A percentile compares a stretch with the other conserved stretches of the same genome.
Evolutionary conservation across 2,329 filamentous ascomycete genomes (phyloP).

Genomic region (Aspergillus intermedius): DNA sequence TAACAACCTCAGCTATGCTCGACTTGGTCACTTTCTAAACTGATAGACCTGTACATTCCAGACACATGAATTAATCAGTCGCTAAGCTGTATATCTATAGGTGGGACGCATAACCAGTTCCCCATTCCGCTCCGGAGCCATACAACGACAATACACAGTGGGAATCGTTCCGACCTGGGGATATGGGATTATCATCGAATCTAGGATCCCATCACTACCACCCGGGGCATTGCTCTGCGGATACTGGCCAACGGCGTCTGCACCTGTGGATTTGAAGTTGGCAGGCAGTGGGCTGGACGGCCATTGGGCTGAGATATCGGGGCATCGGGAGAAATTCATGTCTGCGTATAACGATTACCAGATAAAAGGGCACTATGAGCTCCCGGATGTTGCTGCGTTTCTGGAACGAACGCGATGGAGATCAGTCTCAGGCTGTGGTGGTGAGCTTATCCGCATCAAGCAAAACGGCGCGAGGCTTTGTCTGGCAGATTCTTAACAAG

Average conservation of each 20-base stretch:
- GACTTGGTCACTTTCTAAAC: slow-evolving; percentile 3
- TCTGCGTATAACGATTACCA: slow-evolving; percentile 43
- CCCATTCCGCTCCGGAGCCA: slow-evolving; percentile 19
- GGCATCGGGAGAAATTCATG: slow-evolving; percentile 33
- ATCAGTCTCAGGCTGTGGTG: slow-evolving; percentile 29
- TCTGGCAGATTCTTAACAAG: slow-evolving; percentile 16
- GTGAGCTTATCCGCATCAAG: slow-evolving; percentile 24
- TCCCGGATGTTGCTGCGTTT: slow-evolving; percentile 2
- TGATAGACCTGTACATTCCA: slow-evolving; percentile 5
- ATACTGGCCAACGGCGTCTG: slow-evolving; percentile 39
- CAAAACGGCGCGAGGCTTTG: slow-evolving; percentile 24
- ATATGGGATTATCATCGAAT: slow-evolving; percentile 39
- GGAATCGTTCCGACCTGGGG: slow-evolving; percentile 47
- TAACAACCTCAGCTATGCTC: slow-evolving; percentile 16
- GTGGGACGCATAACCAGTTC: slow-evolving; percentile 44
- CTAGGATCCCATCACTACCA: slow-evolving; percentile 29
- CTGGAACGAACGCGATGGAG: slow-evolving; percentile 27
- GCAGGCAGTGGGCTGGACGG: slow-evolving; percentile 14
- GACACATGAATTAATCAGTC: too few relatives aligned
- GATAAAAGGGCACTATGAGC: background rate
- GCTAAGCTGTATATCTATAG: slow-evolving; percentile 7
- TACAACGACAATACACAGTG: slow-evolving; percentile 34
- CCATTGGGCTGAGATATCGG: slow-evolving; percentile 35
- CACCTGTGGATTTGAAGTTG: slow-evolving; percentile 35
- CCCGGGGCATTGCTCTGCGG: slow-evolving; percentile 36